A percentile compares a stretch with the other conserved stretches of the same genome.
Evolutionary conservation across 2,329 filamentous ascomycete species (phyloP).

Genomic region (Neobulgaria alba): DNA sequence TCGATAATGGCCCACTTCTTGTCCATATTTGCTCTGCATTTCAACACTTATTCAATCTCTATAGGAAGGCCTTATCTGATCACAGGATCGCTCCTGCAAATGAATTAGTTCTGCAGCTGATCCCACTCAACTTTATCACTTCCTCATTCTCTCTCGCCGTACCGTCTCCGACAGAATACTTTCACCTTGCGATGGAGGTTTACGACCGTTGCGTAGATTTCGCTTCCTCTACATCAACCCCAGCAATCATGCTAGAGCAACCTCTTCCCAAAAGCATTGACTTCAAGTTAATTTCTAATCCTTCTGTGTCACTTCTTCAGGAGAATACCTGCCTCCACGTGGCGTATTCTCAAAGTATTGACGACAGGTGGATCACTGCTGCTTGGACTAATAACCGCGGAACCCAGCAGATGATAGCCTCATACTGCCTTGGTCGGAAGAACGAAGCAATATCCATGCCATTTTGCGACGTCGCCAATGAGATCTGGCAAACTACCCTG

Average conservation of each 20-base stretch:
- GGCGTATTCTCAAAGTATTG: conserved; percentile 66
- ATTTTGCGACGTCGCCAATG: conserved; percentile 57
- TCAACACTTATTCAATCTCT: conserved; percentile 60
- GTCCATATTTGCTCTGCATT: conserved; percentile 68
- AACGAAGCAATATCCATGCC: conserved; percentile 40
- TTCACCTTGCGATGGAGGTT: conserved; percentile 60
- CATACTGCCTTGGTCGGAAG: conserved; percentile 62
- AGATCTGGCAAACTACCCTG: conserved; percentile 71
- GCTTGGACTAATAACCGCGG: conserved; percentile 77
- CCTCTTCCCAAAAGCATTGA: conserved; percentile 62
- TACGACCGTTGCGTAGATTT: conserved; percentile 66
- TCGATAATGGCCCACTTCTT: conserved; percentile 50
- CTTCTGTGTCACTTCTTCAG: conserved; percentile 64
- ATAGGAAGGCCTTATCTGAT: conserved; percentile 42
- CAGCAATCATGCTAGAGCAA: conserved; percentile 65
- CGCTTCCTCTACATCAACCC: conserved; percentile 49
- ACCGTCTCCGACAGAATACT: conserved; percentile 51
- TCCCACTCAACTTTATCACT: conserved; percentile 61
- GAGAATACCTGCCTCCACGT: conserved; percentile 77
- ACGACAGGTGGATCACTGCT: conserved; percentile 69
- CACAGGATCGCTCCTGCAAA: conserved; percentile 41
- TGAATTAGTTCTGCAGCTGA: conserved; percentile 69
- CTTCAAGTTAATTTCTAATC: conserved; percentile 60
- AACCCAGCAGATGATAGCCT: conserved; percentile 61
- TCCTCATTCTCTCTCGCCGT: conserved; percentile 54